Evolutionary conservation across 2,329 filamentous ascomycete genomes (phyloP).

Genomic region (Allantophomopsis cytisporea): DNA sequence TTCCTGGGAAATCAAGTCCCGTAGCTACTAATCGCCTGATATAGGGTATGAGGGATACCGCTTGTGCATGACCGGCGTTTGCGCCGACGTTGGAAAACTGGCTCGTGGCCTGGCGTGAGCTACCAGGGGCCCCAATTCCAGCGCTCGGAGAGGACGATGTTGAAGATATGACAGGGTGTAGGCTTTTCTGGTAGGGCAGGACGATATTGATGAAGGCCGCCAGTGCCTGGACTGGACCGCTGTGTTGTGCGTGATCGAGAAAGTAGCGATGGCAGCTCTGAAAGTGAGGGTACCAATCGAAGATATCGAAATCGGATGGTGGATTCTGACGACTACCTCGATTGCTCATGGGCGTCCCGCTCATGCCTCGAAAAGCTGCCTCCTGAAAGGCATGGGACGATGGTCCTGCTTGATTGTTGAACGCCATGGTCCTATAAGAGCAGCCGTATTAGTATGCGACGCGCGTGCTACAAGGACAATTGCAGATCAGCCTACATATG

Average conservation of each 20-base stretch:
- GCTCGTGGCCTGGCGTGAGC: conserved; percentile 8
- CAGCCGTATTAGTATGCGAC: too few species aligned
- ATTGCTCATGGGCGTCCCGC: neutral
- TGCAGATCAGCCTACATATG: too few species aligned
- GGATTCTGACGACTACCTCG: neutral
- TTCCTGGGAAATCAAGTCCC: conserved; percentile 72
- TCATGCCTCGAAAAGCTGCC: neutral
- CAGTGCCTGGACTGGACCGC: conserved; percentile 69
- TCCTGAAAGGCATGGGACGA: neutral
- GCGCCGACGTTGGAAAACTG: conserved; percentile 12
- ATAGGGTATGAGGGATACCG: conserved; percentile 70
- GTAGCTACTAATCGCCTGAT: conserved; percentile 83
- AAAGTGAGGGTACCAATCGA: conserved; percentile 87
- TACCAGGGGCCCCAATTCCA: conserved; percentile 3
- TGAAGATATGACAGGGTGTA: conserved; percentile 29
- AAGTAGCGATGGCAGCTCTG: conserved; percentile 87
- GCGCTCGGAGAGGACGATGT: conserved; percentile 20
- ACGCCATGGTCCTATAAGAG: neutral
- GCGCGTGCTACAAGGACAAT: too few species aligned
- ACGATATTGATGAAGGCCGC: conserved; percentile 87
- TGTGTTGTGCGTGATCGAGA: conserved; percentile 80
- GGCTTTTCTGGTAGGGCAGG: conserved; percentile 65
- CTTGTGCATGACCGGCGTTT: conserved; percentile 7
- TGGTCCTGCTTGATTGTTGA: neutral
- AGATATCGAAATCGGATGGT: conserved; percentile 50